Percentiles rank a stretch among this genome's conserved stretches.
phyloP scores from a whole-genome alignment of 257 asterid species.

The Forsythia viridissima region DNA sequence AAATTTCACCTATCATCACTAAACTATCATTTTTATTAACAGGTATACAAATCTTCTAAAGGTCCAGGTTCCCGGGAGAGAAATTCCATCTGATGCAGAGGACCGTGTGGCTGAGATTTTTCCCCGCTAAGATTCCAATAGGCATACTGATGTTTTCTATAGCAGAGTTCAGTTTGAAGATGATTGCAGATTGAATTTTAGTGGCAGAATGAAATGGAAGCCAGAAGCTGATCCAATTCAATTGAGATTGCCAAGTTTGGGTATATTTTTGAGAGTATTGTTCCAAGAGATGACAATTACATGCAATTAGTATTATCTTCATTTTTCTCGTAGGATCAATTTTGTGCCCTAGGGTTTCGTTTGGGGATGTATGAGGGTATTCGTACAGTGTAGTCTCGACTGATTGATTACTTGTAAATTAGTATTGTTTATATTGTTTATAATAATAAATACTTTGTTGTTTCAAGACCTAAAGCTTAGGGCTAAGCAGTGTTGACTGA shows the following conservation, averaged over 20 bases:
- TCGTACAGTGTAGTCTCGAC: conserved; percentile 25
- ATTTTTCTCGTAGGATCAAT: conserved; percentile 33
- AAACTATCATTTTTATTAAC: conserved; percentile 23
- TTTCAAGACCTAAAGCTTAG: too few relatives aligned
- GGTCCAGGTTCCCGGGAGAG: conserved; percentile 92
- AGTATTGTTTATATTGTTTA: conserved; percentile 1
- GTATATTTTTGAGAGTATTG: conserved; percentile 37
- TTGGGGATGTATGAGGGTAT: conserved; percentile 20
- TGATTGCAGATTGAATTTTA: conserved; percentile 24
- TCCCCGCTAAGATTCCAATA: conserved; percentile 32
- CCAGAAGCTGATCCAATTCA: conserved; percentile 13
- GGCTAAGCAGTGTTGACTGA: too few relatives aligned
- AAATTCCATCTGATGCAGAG: conserved; percentile 80
- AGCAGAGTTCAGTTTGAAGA: conserved; percentile 21
- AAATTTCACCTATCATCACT: not conserved
- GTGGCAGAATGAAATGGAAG: conserved; percentile 21
- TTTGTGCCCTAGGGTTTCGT: conserved; percentile 29
- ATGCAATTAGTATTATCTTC: not conserved
- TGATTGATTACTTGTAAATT: conserved; percentile 33
- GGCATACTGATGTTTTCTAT: conserved; percentile 16
- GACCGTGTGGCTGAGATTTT: conserved; percentile 71
- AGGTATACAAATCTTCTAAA: conserved; percentile 77
- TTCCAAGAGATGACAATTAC: conserved; percentile 21
- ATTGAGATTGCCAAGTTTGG: conserved; percentile 22
- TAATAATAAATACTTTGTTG: not conserved